Base-by-base conservation (phyloP, 371 early-diverging fungal species). In the Nematocida minor region DNA sequence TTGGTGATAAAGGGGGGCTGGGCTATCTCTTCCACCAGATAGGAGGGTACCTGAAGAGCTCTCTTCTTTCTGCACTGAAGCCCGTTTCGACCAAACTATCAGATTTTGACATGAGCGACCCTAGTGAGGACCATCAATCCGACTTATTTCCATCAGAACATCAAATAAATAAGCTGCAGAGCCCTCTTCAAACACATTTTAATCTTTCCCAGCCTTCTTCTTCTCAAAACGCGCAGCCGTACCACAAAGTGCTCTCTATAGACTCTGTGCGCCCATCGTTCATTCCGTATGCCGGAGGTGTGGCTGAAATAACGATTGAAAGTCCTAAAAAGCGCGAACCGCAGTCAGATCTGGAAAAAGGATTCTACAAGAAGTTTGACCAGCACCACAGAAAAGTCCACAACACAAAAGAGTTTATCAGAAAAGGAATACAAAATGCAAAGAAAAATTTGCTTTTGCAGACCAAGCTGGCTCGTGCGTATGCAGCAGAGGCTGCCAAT, bases 351-450 rank as follows among this genome's bases (percentile, higher is more conserved):
- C 4, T 38, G 6, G 62, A 62, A 14, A 40, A 48, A 11, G 62
- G 41, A 4, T 38, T 70, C 22, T 66, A 18, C 16, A 60, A 57
- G 27, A 27, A 49, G 6, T 70, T 70, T 25, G 11, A 32, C 0
- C 9, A n/a, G 0, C 54, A 66, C 38, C 9, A 16, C 0, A 32
- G 34, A 46, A 6, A 70, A 44, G 32, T 70, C 4, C 62, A 18
- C 29, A n/a, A 70, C 7, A 55, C 11, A 41, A 44, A 38, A 11
- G 2, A 32, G 9, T 74, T 74, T 20, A 34, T 74, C 22, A 66
- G 48, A 27, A 74, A 74, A 3, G 77, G 77, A 0, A 49, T 62
- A 27, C n/a, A 60, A 1, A 74, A 74, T 49, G 77, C 77, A 4
- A 62, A 64, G 55, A 74, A 74, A 34, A 63, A 74, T 34, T 46